phyloP scores from a whole-genome alignment of 1,284 basidiomycete genomes.

The Cronartium quercuum region DNA sequence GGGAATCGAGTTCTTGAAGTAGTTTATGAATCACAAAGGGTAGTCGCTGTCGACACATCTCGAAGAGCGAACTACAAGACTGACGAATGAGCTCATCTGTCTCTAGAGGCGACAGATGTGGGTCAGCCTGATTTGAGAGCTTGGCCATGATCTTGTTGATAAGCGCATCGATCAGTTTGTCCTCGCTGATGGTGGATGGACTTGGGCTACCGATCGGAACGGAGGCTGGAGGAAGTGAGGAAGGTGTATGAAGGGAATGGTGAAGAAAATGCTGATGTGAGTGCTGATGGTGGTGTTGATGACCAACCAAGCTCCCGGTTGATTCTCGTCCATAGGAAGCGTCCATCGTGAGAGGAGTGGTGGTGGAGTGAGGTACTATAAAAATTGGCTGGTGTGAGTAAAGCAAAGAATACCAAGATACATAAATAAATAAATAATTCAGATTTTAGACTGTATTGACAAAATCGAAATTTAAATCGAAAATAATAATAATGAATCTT shows the following conservation, averaged over 20 bases:
- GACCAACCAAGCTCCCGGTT: background rate
- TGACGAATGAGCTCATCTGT: constrained; percentile 36
- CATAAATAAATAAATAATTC: too few species aligned
- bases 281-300: constrained; percentile 5
- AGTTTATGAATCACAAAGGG: constrained; percentile 36
- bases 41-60: constrained; percentile 37
- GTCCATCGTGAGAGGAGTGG: background rate
- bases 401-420: too few species aligned
- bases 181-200: constrained; percentile 22
- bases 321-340: background rate
- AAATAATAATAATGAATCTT: too few species aligned
- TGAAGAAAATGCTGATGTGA: constrained; percentile 3
- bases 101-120: constrained; percentile 34
- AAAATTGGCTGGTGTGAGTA: too few species aligned
- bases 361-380: background rate
- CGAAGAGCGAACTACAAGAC: constrained; percentile 38
- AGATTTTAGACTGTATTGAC: too few species aligned
- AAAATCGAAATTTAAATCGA: too few species aligned
- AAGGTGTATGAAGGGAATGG: background rate
- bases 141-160: constrained; percentile 40
- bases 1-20: constrained; percentile 37
- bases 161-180: constrained; percentile 39
- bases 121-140: constrained; percentile 38
- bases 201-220: background rate
- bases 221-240: background rate